Percentiles rank a stretch among this genome's conserved stretches.
Evolutionary conservation across 2,329 filamentous ascomycete genomes (phyloP).

Genomic region (Cladophialophora carrionii): DNA sequence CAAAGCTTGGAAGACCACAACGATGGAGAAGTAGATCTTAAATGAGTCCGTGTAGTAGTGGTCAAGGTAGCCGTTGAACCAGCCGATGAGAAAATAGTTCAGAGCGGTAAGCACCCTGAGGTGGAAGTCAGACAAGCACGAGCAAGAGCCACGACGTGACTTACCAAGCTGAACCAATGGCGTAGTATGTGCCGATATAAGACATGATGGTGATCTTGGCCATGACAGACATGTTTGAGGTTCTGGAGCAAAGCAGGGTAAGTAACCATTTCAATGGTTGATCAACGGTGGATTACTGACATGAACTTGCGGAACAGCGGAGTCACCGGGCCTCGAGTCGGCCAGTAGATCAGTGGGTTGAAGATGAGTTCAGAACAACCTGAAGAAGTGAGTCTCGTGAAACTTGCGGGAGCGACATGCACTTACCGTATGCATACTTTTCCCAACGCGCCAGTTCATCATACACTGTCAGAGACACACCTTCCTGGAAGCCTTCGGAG

Average conservation of each 20-base stretch:
- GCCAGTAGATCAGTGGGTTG: slow-evolving; percentile 74
- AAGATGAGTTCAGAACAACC: slow-evolving; percentile 80
- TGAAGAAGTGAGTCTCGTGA: not conserved
- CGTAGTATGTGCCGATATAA: slow-evolving; percentile 73
- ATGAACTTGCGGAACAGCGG: slow-evolving; percentile 76
- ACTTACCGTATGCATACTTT: slow-evolving; percentile 73
- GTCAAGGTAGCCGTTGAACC: slow-evolving; percentile 68
- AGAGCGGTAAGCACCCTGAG: slow-evolving; percentile 59
- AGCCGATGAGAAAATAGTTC: slow-evolving; percentile 74
- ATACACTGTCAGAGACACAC: slow-evolving; percentile 80
- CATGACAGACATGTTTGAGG: slow-evolving; percentile 50
- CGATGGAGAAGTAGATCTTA: slow-evolving; percentile 64
- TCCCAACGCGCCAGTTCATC: slow-evolving; percentile 85
- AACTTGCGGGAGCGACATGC: not conserved
- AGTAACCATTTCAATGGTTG: not conserved
- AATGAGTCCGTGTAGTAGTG: slow-evolving; percentile 70
- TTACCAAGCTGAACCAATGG: slow-evolving; percentile 65
- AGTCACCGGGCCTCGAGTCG: slow-evolving; percentile 75
- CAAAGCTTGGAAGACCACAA: slow-evolving; percentile 66
- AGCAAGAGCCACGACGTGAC: not conserved
- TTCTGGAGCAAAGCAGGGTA: slow-evolving; percentile 57
- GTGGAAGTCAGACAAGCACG: not conserved
- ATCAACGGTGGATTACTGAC: not conserved
- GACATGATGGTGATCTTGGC: slow-evolving; percentile 73
- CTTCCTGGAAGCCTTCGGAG: slow-evolving; percentile 72